Base-by-base conservation (phyloP, 2,329 filamentous ascomycete species). In the Camptophora hylomeconis region DNA sequence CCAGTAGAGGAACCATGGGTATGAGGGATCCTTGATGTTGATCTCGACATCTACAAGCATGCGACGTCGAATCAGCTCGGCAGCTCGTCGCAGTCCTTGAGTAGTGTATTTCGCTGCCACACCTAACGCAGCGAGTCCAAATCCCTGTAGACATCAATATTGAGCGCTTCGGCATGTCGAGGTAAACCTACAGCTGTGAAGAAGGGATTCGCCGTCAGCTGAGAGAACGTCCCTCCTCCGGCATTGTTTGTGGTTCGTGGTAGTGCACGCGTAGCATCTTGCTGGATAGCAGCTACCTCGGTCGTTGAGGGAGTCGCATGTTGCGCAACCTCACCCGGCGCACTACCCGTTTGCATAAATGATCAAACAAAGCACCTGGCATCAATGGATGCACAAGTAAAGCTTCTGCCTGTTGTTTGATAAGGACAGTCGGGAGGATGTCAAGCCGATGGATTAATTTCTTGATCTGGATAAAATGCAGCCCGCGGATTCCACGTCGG, bases 11-110 rank as follows among this genome's bases (percentile, higher is more conserved):
- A 98, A 74, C 87, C 86, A 95, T 21, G 75, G 75, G 52, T 95
- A 98, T 2, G 87, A 86, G 24, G 83, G 75, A 57, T 98, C 89
- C 46, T 87, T 81, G 50, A 83, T 80, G 53, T 81, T 87, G 54
- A 98, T 93, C 56, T 98, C 89, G 46, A 98, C 75, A 47, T 94
- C 84, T 45, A 95, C 82, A 17, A 98, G 74, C 58, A 98, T 73
- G 26, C 87, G 81, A 30, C 79, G 75, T 27, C 82, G 80, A 34
- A 93, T 59, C 32, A 92, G 65, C 23, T 70, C 69, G n/a, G 77
- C 75, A 31, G 74, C 74, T 45, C 74, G 65, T 36, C 86, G 70
- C 35, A 80, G 54, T 18, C 80, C 81, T 48, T 78, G 78, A 39
- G 89, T 83, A 17, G 76, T 81, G 44, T 92, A 72, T 8, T 83